Evolutionary conservation across 2,329 filamentous ascomycete species (phyloP).

Genomic region (Aspergillus pseudoviridinutans): DNA sequence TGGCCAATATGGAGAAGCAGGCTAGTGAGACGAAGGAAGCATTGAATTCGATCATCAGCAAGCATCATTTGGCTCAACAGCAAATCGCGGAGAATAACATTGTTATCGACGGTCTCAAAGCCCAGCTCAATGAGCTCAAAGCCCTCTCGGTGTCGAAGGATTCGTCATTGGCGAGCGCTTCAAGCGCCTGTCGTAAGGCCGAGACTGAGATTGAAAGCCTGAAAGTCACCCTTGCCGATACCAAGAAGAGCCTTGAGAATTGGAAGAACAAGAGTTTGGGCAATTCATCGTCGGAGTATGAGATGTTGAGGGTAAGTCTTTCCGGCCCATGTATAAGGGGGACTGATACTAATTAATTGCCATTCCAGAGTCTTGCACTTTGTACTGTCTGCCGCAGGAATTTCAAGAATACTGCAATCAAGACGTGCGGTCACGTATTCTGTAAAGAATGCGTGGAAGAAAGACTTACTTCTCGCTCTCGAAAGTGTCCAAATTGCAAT

Average conservation of each 20-base stretch:
- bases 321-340: background rate
- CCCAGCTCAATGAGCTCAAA: constrained; percentile 73
- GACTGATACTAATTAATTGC: constrained; percentile 15
- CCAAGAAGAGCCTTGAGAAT: constrained; percentile 76
- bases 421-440: constrained; percentile 92
- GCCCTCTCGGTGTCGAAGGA: constrained; percentile 74
- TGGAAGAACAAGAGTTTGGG: constrained; percentile 80
- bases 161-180: constrained; percentile 60
- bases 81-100: constrained; percentile 67
- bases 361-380: constrained; percentile 64
- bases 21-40: constrained; percentile 76
- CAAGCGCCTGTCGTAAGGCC: constrained; percentile 56
- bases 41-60: constrained; percentile 64
- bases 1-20: constrained; percentile 88
- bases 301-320: constrained; percentile 75
- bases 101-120: constrained; percentile 66
- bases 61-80: constrained; percentile 72
- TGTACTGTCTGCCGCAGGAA: constrained; percentile 91
- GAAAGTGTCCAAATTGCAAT: constrained; percentile 93
- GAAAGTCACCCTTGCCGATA: constrained; percentile 70
- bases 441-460: constrained; percentile 89
- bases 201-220: constrained; percentile 74
- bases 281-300: constrained; percentile 77
- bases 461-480: constrained; percentile 79
- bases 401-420: constrained; percentile 90